A percentile compares a stretch with the other conserved stretches of the same genome.
Evolutionary conservation across 140 eudicot genomes (phyloP).

Genomic region (Oenanthe javanica): DNA sequence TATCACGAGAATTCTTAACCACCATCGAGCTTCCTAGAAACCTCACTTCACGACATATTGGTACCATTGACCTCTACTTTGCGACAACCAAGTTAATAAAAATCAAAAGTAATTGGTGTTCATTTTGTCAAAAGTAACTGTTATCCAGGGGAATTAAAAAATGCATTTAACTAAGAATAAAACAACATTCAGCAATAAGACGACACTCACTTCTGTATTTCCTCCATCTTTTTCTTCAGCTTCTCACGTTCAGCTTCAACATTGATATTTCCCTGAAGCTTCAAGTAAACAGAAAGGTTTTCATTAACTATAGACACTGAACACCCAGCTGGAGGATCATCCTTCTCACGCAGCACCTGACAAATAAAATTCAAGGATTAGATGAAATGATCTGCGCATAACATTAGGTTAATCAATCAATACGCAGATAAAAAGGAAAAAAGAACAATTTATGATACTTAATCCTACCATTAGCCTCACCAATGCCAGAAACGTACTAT

Average conservation of each 20-base stretch:
- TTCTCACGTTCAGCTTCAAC: slow-evolving; percentile 68
- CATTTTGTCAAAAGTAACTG: not conserved
- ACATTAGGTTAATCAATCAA: not conserved
- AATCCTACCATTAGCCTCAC: not conserved
- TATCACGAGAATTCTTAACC: not conserved
- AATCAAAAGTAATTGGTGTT: not conserved
- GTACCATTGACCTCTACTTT: not conserved
- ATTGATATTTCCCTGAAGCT: slow-evolving; percentile 52
- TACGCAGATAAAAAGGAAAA: not conserved
- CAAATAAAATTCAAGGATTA: not conserved
- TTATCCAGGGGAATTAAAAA: not conserved
- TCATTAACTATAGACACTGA: slow-evolving; percentile 65
- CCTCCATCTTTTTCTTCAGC: slow-evolving; percentile 57
- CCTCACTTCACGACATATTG: not conserved
- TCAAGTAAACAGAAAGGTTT: slow-evolving; percentile 58
- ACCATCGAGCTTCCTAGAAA: not conserved
- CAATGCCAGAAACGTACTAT: no score
- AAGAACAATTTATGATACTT: not conserved
- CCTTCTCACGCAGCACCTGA: slow-evolving; percentile 51
- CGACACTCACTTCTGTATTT: slow-evolving; percentile 48
- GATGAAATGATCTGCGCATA: not conserved
- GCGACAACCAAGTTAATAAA: not conserved
- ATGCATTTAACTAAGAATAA: not conserved
- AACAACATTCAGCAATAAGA: not conserved
- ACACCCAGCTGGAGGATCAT: slow-evolving; percentile 57